Conservation (phyloP, 148 eudicot species). For the Dysphania ambrosioides region DNA sequence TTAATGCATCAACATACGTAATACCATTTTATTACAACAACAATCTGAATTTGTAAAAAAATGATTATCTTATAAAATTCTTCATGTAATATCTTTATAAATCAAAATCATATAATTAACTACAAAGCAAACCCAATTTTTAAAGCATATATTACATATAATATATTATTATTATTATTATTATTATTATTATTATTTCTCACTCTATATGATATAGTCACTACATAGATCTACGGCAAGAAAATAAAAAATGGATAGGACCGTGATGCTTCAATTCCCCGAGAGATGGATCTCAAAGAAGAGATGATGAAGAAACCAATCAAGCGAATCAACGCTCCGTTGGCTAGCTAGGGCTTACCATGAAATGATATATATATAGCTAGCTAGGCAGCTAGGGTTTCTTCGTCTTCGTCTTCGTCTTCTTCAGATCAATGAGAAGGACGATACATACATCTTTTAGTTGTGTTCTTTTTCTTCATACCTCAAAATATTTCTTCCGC, state of each 20-base stretch:
- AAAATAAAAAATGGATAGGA: constrained; percentile 13
- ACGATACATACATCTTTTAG: neutral
- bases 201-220: neutral
- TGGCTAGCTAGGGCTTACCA: constrained; percentile 7
- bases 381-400: neutral
- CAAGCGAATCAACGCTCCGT: neutral
- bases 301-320: constrained; percentile 19
- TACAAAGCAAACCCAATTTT: neutral
- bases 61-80: too few relatives aligned
- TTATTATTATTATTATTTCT: too few relatives aligned
- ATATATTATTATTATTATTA: too few relatives aligned
- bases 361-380: neutral
- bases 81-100: too few relatives aligned
- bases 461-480: neutral
- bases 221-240: constrained; percentile 14
- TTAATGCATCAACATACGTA: constrained; percentile 9
- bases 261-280: constrained; percentile 30
- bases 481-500: neutral
- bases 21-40: neutral
- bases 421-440: constrained; percentile 18
- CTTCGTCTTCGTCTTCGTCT: neutral
- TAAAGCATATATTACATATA: constrained; percentile 2
- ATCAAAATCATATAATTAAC: neutral
- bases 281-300: constrained; percentile 12
- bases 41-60: neutral